These are phyloP conservation scores for Globisporangium uncinulatum DNA, from an alignment of 352 stramenopile species.

Conservation along the genomic window DNA sequence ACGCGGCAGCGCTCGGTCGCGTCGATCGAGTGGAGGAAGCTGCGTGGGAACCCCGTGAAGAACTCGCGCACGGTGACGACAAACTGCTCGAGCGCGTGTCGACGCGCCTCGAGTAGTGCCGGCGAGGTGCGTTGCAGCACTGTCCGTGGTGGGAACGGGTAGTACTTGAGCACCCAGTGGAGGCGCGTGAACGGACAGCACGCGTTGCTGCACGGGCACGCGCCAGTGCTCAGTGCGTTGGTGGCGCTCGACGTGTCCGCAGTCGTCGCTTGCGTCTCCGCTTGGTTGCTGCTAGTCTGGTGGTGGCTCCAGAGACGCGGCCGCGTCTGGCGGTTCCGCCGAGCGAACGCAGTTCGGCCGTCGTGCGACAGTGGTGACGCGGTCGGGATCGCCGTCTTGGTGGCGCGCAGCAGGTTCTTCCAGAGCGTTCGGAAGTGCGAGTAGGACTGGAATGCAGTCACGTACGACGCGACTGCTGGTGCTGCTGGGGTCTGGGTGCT, in stretches of 20 bases:
- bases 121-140: conserved; percentile 35
- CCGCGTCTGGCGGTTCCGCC: conserved; percentile 12
- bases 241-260: conserved; percentile 5
- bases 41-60: conserved; percentile 41
- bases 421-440: conserved; percentile 57
- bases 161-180: conserved; percentile 38
- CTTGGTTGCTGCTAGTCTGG: neutral
- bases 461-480: conserved; percentile 8
- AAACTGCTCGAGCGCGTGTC: conserved; percentile 45
- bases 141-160: conserved; percentile 49
- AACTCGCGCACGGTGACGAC: conserved; percentile 34
- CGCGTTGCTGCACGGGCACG: conserved; percentile 40
- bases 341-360: conserved; percentile 7
- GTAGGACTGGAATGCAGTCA: conserved; percentile 41
- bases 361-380: conserved; percentile 10
- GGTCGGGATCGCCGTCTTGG: conserved; percentile 17
- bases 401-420: conserved; percentile 40
- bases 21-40: conserved; percentile 42
- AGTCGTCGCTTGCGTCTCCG: neutral
- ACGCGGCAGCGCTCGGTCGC: conserved; percentile 35
- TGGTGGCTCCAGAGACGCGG: conserved; percentile 7
- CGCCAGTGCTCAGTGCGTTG: conserved; percentile 3
- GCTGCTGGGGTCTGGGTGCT: neutral
- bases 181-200: conserved; percentile 49
- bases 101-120: conserved; percentile 29